A percentile compares a stretch with the other conserved stretches of the same genome.
These are phyloP conservation scores for Triglochin maritima DNA, from an alignment of 106 monocot species.

Conservation along the genomic window DNA sequence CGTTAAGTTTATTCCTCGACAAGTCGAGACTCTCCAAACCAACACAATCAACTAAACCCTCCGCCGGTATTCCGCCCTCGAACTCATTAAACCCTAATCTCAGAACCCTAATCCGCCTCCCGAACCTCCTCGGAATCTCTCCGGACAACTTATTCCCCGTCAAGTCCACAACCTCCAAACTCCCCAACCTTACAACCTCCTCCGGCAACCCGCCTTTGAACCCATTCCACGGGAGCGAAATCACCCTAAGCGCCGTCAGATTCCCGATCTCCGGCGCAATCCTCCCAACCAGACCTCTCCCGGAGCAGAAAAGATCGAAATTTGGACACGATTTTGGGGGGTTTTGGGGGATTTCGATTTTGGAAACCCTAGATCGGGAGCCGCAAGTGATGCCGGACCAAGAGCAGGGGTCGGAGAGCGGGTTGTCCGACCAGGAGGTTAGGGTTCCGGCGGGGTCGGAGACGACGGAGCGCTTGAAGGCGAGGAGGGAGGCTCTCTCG, in stretches of 20 bases:
- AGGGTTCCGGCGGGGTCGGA: conserved; percentile 19
- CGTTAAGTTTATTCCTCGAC: conserved; percentile 46
- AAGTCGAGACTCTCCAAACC: conserved; percentile 49
- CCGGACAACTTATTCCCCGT: conserved; percentile 24
- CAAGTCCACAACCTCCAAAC: conserved; percentile 15
- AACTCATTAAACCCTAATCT: conserved; percentile 46
- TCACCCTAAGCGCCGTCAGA: conserved; percentile 9
- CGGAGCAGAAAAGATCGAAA: conserved; percentile 2
- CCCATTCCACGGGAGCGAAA: conserved; percentile 14
- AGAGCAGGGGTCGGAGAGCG: conserved; percentile 11
- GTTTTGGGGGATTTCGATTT: conserved; percentile 7
- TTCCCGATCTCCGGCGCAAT: conserved; percentile 7
- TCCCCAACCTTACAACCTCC: conserved; percentile 11
- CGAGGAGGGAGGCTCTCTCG: conserved; percentile 9
- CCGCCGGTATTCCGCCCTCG: conserved; percentile 42
- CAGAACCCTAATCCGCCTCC: conserved; percentile 26
- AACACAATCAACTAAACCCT: conserved; percentile 23
- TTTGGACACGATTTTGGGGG: not conserved
- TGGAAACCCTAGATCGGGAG: conserved; percentile 16
- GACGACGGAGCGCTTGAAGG: conserved; percentile 13
- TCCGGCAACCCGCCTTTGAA: conserved; percentile 15
- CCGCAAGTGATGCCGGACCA: conserved; percentile 24
- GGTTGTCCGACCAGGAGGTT: conserved; percentile 7
- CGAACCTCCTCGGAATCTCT: conserved; percentile 31
- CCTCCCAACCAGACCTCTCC: conserved; percentile 4